phyloP scores from a whole-genome alignment of 2,329 filamentous ascomycete species.

The Botrytis paeoniae region DNA sequence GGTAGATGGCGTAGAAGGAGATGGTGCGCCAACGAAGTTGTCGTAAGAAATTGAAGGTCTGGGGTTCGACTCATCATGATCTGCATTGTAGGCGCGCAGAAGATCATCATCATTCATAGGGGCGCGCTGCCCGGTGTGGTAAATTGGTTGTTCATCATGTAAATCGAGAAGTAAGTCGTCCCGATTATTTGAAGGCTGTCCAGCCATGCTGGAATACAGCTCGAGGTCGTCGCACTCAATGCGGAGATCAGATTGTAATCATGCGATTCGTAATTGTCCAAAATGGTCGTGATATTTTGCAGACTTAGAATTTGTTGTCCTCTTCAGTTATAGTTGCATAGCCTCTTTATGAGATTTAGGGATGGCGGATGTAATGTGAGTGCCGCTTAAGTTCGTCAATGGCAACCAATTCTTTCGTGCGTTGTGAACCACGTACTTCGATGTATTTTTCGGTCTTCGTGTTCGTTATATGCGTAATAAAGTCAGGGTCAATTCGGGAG shows the following conservation, averaged over 20 bases:
- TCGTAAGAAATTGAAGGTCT: conserved; percentile 92
- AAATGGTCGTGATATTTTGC: neutral
- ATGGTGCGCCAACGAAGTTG: conserved; percentile 77
- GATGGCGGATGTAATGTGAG: conserved; percentile 1
- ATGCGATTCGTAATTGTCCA: conserved; percentile 22
- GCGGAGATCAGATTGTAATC: conserved; percentile 26
- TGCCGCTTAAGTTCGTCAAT: conserved; percentile 1
- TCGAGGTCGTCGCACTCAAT: conserved; percentile 31
- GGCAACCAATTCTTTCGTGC: conserved; percentile 1
- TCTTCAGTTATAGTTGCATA: conserved; percentile 21
- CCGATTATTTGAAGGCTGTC: conserved; percentile 47
- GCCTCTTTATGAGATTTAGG: conserved; percentile 23
- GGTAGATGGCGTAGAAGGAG: conserved; percentile 48
- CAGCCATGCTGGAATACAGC: conserved; percentile 54
- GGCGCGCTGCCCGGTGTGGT: conserved; percentile 73
- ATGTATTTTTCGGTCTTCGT: neutral
- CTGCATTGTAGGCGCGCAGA: conserved; percentile 63
- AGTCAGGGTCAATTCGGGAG: neutral
- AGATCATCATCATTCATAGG: conserved; percentile 80
- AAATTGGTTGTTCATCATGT: conserved; percentile 67
- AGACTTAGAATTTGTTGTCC: neutral
- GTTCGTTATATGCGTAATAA: neutral
- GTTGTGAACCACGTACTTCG: neutral
- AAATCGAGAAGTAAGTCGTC: conserved; percentile 70
- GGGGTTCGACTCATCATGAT: conserved; percentile 59